Evolutionary conservation across 495 filamentous ascomycete genomes (phyloP).

Genomic region (Penicillium angulare): DNA sequence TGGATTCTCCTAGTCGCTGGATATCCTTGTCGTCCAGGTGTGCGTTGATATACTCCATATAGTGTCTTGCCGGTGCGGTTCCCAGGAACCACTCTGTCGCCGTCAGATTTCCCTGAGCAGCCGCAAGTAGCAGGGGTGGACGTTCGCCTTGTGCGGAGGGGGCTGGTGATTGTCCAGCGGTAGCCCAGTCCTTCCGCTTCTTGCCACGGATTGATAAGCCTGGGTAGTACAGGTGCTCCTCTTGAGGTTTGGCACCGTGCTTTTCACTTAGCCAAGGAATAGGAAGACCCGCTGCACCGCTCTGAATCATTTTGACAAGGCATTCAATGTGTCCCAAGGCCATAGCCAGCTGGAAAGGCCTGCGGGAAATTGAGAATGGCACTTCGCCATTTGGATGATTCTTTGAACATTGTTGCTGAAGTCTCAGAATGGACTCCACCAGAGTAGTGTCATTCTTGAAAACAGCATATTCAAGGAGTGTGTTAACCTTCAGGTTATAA

Average conservation of each 20-base stretch:
- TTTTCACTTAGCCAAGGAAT: conserved; percentile 59
- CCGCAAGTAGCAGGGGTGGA: conserved; percentile 60
- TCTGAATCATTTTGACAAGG: conserved; percentile 49
- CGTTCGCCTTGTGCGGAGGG: neutral
- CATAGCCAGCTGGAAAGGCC: conserved; percentile 41
- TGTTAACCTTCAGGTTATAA: neutral
- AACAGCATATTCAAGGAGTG: conserved; percentile 36
- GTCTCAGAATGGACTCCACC: conserved; percentile 45
- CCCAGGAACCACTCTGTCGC: conserved; percentile 69
- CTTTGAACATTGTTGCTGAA: conserved; percentile 28
- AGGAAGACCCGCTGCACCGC: conserved; percentile 61
- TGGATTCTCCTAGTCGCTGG: conserved; percentile 49
- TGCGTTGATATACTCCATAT: conserved; percentile 59
- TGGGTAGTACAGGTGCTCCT: conserved; percentile 67
- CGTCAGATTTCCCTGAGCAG: conserved; percentile 53
- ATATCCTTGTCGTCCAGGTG: conserved; percentile 56
- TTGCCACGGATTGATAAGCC: conserved; percentile 69
- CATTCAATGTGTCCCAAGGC: conserved; percentile 40
- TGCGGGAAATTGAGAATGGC: conserved; percentile 16
- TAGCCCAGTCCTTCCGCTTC: conserved; percentile 65
- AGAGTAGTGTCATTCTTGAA: conserved; percentile 35
- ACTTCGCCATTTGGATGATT: conserved; percentile 17
- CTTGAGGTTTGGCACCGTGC: conserved; percentile 51
- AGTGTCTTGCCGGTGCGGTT: conserved; percentile 59
- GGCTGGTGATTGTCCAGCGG: conserved; percentile 39